A percentile compares a stretch with the other conserved stretches of the same genome.
Evolutionary conservation across 2,329 filamentous ascomycete genomes (phyloP).

Genomic region (Ophiostoma ulmi): DNA sequence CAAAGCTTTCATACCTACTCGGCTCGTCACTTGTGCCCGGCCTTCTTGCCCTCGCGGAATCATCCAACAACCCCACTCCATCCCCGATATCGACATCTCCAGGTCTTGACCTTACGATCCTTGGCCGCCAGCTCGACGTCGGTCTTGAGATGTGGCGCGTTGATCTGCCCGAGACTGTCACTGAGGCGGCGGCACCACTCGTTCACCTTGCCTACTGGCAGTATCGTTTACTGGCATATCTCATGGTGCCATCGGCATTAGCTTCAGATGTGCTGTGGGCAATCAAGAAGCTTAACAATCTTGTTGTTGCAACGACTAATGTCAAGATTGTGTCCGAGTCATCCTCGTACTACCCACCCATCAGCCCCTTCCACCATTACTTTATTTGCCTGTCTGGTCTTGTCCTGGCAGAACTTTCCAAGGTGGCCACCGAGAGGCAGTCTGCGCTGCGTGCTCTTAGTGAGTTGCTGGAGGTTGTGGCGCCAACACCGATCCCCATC

Average conservation of each 20-base stretch:
- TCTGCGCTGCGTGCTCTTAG: slow-evolving; percentile 51
- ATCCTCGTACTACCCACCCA: slow-evolving; percentile 37
- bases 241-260: slow-evolving; percentile 53
- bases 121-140: slow-evolving; percentile 49
- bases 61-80: slow-evolving; percentile 36
- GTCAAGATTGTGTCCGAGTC: slow-evolving; percentile 16
- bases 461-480: slow-evolving; percentile 51
- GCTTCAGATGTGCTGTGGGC: slow-evolving; percentile 56
- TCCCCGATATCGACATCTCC: not conserved
- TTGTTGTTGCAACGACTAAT: slow-evolving; percentile 46
- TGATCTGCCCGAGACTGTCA: slow-evolving; percentile 54
- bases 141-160: slow-evolving; percentile 62
- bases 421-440: slow-evolving; percentile 48
- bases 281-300: slow-evolving; percentile 52
- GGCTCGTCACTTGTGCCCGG: slow-evolving; percentile 43
- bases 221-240: slow-evolving; percentile 57
- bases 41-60: slow-evolving; percentile 8
- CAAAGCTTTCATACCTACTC: slow-evolving; percentile 49
- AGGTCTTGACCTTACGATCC: slow-evolving; percentile 36
- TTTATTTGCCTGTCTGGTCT: slow-evolving; percentile 44
- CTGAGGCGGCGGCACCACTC: slow-evolving; percentile 48
- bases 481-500: slow-evolving; percentile 33
- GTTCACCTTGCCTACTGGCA: slow-evolving; percentile 68
- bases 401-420: slow-evolving; percentile 56
- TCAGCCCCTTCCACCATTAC: slow-evolving; percentile 63